Conservation (phyloP, 1,139 yeast genomes). For the Hemisphaericaspora lyxosophila region DNA sequence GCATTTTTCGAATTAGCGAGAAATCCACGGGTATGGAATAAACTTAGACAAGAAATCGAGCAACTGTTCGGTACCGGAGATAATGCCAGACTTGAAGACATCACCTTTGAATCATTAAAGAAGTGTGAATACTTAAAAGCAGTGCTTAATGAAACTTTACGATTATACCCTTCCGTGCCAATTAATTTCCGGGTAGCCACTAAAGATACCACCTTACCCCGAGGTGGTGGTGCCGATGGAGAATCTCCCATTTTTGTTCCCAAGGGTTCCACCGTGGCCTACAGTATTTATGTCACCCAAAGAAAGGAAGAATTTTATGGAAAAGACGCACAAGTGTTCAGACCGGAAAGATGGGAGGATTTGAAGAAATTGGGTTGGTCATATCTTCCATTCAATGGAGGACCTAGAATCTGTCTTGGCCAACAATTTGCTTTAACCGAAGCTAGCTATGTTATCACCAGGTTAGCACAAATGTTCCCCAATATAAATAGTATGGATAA, state of each 20-base stretch:
- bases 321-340: conserved; percentile 44
- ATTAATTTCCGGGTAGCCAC: conserved; percentile 45
- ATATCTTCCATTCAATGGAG: conserved; percentile 59
- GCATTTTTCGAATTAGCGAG: conserved; percentile 42
- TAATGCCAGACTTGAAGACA: conserved; percentile 23
- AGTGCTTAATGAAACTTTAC: conserved; percentile 50
- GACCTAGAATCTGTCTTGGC: conserved; percentile 62
- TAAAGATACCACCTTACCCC: conserved; percentile 46
- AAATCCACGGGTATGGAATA: conserved; percentile 35
- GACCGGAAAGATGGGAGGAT: conserved; percentile 53
- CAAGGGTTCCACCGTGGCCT: conserved; percentile 47
- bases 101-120: conserved; percentile 52
- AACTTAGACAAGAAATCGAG: conserved; percentile 33
- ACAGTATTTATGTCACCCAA: conserved; percentile 47
- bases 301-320: conserved; percentile 48
- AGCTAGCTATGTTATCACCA: conserved; percentile 46
- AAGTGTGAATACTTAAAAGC: conserved; percentile 47
- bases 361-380: conserved; percentile 48
- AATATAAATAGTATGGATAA: conserved; percentile 27
- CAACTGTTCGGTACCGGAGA: conserved; percentile 36
- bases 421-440: conserved; percentile 64
- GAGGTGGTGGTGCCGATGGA: conserved; percentile 51
- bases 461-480: conserved; percentile 45
- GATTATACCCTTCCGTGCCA: conserved; percentile 60
- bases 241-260: conserved; percentile 41